Percentiles rank a stretch among this genome's conserved stretches.
These are phyloP conservation scores for Olyra latifolia DNA, from an alignment of 176 grass and related monocot genomes.

Conservation along the genomic window DNA sequence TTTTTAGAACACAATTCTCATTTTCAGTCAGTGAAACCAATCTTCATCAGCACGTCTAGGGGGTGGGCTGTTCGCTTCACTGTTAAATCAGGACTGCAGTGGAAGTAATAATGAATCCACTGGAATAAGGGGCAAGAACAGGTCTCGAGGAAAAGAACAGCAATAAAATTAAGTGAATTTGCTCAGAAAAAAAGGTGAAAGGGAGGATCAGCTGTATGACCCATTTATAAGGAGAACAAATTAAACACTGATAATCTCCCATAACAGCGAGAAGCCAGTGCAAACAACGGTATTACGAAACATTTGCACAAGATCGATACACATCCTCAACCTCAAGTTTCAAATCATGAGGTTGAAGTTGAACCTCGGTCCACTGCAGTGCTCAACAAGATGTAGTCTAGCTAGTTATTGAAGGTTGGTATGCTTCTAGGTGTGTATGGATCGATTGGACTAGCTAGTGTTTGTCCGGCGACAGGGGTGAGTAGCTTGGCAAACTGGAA, in stretches of 20 bases:
- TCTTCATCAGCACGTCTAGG: neutral
- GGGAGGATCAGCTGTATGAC: neutral
- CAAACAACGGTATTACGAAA: neutral
- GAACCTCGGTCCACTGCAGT: neutral
- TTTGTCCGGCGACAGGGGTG: neutral
- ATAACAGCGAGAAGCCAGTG: neutral
- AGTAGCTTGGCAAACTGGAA: neutral
- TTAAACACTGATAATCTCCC: neutral
- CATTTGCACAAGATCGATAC: neutral
- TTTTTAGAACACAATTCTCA: too few relatives aligned
- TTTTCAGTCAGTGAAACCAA: neutral
- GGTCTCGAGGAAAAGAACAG: neutral
- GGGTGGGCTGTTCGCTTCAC: neutral
- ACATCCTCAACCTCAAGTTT: neutral
- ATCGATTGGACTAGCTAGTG: constrained; percentile 6
- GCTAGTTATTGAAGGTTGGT: neutral
- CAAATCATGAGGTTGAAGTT: neutral
- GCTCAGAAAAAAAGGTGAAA: too few relatives aligned
- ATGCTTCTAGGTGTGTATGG: too few relatives aligned
- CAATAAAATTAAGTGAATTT: neutral
- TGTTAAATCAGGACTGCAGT: neutral
- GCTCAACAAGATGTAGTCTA: neutral
- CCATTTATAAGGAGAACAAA: neutral
- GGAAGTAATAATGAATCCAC: neutral
- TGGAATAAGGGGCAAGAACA: neutral